Percentiles rank a stretch among this genome's conserved stretches.
phyloP scores from a whole-genome alignment of 768 basidiomycete genomes.

The Xerocomellus dryophilus region DNA sequence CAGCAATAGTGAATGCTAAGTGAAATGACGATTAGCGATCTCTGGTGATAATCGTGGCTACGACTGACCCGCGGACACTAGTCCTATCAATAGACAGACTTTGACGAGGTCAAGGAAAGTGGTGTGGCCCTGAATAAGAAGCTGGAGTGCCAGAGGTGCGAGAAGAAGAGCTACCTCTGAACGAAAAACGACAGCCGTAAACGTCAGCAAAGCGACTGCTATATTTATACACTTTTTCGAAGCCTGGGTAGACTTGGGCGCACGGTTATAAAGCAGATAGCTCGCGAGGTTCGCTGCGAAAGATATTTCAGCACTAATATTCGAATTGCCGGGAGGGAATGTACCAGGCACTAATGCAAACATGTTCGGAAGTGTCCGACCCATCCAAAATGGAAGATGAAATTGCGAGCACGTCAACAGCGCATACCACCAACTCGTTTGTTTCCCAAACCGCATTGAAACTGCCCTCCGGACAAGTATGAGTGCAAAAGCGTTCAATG shows the following conservation, averaged over 20 bases:
- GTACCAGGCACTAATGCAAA: slow-evolving; percentile 78
- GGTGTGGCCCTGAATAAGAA: slow-evolving; percentile 42
- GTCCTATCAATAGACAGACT: slow-evolving; percentile 48
- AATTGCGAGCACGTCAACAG: slow-evolving; percentile 81
- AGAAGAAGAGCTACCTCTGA: slow-evolving; percentile 75
- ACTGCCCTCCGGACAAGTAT: slow-evolving; percentile 63
- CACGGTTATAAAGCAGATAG: slow-evolving; percentile 41
- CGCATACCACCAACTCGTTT: slow-evolving; percentile 55
- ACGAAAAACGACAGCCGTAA: slow-evolving; percentile 69
- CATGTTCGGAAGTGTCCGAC: slow-evolving; percentile 93
- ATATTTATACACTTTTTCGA: slow-evolving; percentile 33
- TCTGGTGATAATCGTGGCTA: background rate
- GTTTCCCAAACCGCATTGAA: slow-evolving; percentile 58
- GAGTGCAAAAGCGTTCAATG: slow-evolving; percentile 60
- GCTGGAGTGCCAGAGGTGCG: slow-evolving; percentile 56
- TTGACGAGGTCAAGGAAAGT: slow-evolving; percentile 43
- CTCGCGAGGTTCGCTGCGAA: slow-evolving; percentile 53
- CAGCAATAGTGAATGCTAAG: slow-evolving; percentile 53
- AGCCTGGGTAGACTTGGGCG: slow-evolving; percentile 39
- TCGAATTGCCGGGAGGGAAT: slow-evolving; percentile 4
- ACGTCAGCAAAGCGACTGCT: slow-evolving; percentile 61
- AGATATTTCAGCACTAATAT: background rate
- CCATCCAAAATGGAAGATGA: slow-evolving; percentile 91
- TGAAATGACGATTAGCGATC: background rate
- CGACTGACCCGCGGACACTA: slow-evolving; percentile 50